phyloP scores from a whole-genome alignment of 139 green algal genomes.

The Penium margaritaceum region DNA sequence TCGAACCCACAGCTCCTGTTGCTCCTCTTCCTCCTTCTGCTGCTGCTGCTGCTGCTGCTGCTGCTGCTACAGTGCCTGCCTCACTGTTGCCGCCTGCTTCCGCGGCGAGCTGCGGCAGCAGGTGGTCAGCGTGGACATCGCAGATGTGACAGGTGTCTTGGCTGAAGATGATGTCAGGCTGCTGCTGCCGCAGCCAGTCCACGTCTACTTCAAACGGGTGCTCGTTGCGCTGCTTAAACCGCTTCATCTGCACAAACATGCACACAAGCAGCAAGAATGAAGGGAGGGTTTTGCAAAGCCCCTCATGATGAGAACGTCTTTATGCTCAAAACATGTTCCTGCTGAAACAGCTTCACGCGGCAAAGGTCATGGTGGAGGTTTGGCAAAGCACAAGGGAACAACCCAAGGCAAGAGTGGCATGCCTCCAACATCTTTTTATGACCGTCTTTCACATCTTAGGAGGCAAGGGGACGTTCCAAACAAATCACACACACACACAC shows the following conservation, averaged over 20 bases:
- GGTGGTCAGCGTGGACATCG: too few relatives aligned
- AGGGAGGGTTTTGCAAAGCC: too few relatives aligned
- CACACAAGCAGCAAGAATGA: neutral
- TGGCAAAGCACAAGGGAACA: too few relatives aligned
- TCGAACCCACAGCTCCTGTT: too few relatives aligned
- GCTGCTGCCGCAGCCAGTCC: conserved; percentile 55
- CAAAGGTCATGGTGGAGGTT: too few relatives aligned
- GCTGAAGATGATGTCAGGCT: conserved; percentile 66
- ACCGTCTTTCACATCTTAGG: neutral
- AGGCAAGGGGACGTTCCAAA: too few relatives aligned
- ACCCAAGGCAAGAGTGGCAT: too few relatives aligned
- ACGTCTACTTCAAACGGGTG: conserved; percentile 57
- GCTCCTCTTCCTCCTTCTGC: neutral
- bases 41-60: conserved; percentile 7
- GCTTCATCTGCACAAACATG: conserved; percentile 39
- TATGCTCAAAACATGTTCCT: too few relatives aligned
- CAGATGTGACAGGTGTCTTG: too few relatives aligned
- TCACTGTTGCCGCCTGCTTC: neutral
- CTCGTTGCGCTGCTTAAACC: conserved; percentile 25
- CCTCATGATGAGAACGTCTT: too few relatives aligned
- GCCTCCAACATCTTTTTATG: neutral
- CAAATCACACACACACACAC: neutral
- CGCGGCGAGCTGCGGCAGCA: neutral
- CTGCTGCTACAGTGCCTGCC: neutral
- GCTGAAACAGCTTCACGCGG: too few relatives aligned